Conservation (phyloP, 495 filamentous ascomycete species). For the Lasiosphaeris hirsuta region DNA sequence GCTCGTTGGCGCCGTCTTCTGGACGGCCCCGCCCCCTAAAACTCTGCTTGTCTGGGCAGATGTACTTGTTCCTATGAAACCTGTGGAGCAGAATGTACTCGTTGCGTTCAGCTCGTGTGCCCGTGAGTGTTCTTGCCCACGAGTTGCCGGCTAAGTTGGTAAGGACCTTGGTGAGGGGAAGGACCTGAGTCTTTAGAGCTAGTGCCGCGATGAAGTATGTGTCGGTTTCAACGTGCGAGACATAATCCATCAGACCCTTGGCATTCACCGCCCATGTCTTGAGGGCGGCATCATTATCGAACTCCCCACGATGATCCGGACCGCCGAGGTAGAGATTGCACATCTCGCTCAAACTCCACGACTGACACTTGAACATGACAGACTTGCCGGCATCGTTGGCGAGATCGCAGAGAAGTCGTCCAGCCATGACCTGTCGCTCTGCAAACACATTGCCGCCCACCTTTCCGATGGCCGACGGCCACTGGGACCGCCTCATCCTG, state of each 20-base stretch:
- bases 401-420: slow-evolving; percentile 87
- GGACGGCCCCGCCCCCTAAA: slow-evolving; percentile 65
- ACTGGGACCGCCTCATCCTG: slow-evolving; percentile 73
- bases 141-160: slow-evolving; percentile 98
- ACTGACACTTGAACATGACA: slow-evolving; percentile 93
- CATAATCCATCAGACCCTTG: slow-evolving; percentile 86
- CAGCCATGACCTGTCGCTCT: slow-evolving; percentile 84
- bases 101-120: slow-evolving; percentile 94
- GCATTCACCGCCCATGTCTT: slow-evolving; percentile 83
- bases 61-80: slow-evolving; percentile 93
- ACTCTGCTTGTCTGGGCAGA: slow-evolving; percentile 87
- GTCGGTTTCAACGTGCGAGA: slow-evolving; percentile 88
- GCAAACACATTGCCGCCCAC: slow-evolving; percentile 85
- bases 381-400: slow-evolving; percentile 97
- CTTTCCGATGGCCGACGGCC: slow-evolving; percentile 86
- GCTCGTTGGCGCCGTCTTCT: slow-evolving; percentile 51
- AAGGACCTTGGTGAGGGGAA: slow-evolving; percentile 88
- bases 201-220: slow-evolving; percentile 94
- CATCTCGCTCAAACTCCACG: slow-evolving; percentile 97
- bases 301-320: slow-evolving; percentile 65
- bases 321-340: slow-evolving; percentile 77
- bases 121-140: slow-evolving; percentile 92
- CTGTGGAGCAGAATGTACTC: slow-evolving; percentile 99
- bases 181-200: slow-evolving; percentile 81
- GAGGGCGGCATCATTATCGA: slow-evolving; percentile 83